Percentiles rank a stretch among this genome's conserved stretches.
These are phyloP conservation scores for Agapanthus africanus DNA, from an alignment of 106 monocot species.

Conservation along the genomic window DNA sequence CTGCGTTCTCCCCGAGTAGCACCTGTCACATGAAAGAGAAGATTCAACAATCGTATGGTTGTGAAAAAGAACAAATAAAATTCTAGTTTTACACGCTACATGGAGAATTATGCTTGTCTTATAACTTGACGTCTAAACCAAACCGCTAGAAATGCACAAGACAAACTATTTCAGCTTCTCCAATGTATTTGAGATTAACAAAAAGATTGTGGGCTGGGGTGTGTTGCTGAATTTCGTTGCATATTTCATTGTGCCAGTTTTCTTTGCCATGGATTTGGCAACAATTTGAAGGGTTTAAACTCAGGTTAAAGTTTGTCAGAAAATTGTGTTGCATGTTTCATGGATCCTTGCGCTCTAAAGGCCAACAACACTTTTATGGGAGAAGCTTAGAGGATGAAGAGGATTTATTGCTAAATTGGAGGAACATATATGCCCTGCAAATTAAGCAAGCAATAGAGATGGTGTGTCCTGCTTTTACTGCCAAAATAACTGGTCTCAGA, in stretches of 20 bases:
- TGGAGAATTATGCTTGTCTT: neutral
- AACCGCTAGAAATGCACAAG: neutral
- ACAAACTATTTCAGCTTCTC: too few species aligned
- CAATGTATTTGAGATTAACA: too few species aligned
- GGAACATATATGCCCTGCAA: neutral
- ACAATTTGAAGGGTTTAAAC: too few species aligned
- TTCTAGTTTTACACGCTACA: neutral
- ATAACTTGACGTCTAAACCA: neutral
- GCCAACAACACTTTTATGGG: too few species aligned
- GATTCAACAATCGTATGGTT: neutral
- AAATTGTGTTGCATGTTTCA: neutral
- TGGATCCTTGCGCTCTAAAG: too few species aligned
- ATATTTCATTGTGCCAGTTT: too few species aligned
- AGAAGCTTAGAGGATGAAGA: too few species aligned
- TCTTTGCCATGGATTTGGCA: too few species aligned
- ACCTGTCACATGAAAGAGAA: slow-evolving; percentile 35
- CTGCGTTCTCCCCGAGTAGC: too few species aligned
- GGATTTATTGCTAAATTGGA: neutral
- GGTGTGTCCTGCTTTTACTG: neutral
- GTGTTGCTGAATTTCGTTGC: too few species aligned
- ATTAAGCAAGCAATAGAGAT: neutral
- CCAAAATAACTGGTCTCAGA: neutral
- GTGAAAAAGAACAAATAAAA: slow-evolving; percentile 2
- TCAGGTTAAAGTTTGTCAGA: neutral
- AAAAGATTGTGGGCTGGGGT: too few species aligned